These are phyloP conservation scores for Globisporangium echinulatum DNA, from an alignment of 352 stramenopile species.

Conservation along the genomic window DNA sequence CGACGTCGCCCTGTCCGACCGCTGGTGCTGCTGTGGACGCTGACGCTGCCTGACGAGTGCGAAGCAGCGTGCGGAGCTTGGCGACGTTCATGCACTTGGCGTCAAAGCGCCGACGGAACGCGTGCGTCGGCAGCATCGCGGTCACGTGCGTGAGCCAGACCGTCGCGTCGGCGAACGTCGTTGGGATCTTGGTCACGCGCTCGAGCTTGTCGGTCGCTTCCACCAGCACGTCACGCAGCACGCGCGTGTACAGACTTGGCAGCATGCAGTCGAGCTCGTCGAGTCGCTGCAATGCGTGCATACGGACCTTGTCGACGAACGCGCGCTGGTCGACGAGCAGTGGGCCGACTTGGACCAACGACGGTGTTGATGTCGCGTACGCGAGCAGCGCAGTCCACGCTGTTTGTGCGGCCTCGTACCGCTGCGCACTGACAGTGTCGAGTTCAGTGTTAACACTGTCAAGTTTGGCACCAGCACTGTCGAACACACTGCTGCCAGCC, in stretches of 20 bases:
- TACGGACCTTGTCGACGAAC: conserved; percentile 27
- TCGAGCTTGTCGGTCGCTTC: conserved; percentile 54
- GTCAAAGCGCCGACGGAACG: conserved; percentile 46
- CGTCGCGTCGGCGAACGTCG: conserved; percentile 35
- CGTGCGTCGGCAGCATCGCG: conserved; percentile 45
- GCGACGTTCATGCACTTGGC: conserved; percentile 44
- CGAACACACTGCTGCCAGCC: conserved; percentile 1
- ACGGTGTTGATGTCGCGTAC: conserved; percentile 24
- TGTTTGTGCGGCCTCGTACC: conserved; percentile 34
- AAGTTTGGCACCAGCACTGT: conserved; percentile 4
- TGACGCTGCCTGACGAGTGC: conserved; percentile 13
- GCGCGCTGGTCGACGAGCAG: conserved; percentile 47
- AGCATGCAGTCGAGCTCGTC: conserved; percentile 33
- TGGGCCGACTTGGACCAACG: conserved; percentile 39
- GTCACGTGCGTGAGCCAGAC: conserved; percentile 42
- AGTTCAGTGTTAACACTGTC: neutral
- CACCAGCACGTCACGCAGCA: conserved; percentile 34
- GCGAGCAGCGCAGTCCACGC: conserved; percentile 31
- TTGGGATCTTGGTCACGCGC: conserved; percentile 53
- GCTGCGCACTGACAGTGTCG: conserved; percentile 13
- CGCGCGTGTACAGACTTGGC: conserved; percentile 43
- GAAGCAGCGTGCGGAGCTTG: conserved; percentile 34
- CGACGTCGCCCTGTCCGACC: neutral
- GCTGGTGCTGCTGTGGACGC: neutral
- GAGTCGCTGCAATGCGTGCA: conserved; percentile 25